Percentiles rank a stretch among this genome's conserved stretches.
phyloP scores from a whole-genome alignment of 1,284 basidiomycete species.

The Rugiboletus extremiorientalis region DNA sequence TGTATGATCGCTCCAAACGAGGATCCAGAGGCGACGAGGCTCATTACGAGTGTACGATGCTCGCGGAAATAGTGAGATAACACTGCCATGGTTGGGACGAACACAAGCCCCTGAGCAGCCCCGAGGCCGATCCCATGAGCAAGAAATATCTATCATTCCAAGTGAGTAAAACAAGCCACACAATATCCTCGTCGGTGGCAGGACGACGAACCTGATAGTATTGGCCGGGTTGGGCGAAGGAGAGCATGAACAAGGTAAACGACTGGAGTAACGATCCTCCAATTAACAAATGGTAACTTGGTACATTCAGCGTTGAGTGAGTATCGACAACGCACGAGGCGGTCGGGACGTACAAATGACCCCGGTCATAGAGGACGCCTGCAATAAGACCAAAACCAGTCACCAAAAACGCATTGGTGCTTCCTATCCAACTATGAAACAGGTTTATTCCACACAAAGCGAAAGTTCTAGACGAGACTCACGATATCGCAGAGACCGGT shows the following conservation, averaged over 20 bases:
- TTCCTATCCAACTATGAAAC: conserved; percentile 47
- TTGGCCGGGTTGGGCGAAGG: conserved; percentile 32
- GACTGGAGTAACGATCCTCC: conserved; percentile 31
- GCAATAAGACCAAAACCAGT: conserved; percentile 36
- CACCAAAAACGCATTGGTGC: conserved; percentile 44
- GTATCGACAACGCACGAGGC: neutral
- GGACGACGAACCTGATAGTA: conserved; percentile 34
- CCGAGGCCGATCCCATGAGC: conserved; percentile 37
- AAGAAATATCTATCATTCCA: conserved; percentile 37
- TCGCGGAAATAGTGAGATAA: conserved; percentile 39
- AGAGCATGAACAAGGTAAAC: conserved; percentile 40
- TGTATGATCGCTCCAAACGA: conserved; percentile 37
- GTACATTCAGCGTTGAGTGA: neutral
- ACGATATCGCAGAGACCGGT: conserved; percentile 42
- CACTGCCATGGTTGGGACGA: conserved; percentile 37
- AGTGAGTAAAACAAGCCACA: too few relatives aligned
- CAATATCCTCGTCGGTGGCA: neutral
- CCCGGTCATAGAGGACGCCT: conserved; percentile 38
- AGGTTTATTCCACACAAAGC: too few relatives aligned
- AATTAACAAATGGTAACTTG: conserved; percentile 30
- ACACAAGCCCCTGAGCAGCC: conserved; percentile 33
- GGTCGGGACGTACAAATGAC: conserved; percentile 35
- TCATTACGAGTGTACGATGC: conserved; percentile 33
- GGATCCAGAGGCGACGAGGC: conserved; percentile 37
- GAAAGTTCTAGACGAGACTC: conserved; percentile 13